Evolutionary conservation across 2,329 filamentous ascomycete genomes (phyloP), one percentile per base, ranked within the genome.

Genomic region (Sphaerulina vaccinii): DNA sequence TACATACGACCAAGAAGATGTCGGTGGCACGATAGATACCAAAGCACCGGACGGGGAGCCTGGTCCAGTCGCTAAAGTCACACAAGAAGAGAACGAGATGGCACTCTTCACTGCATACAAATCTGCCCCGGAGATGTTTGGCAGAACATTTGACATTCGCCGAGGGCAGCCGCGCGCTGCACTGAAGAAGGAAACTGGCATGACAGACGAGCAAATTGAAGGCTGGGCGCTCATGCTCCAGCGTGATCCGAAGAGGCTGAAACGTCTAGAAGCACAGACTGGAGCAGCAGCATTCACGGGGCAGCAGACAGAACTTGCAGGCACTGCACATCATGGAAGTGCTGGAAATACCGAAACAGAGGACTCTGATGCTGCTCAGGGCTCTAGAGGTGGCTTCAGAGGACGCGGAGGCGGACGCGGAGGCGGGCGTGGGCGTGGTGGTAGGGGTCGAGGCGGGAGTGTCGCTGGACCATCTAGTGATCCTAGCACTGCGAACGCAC

Each of bases 181-280:
- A 27, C 68, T 99, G 42, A 87, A 85, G 60, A 79, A 80, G 18
- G 84, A 90, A 54, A 95, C 89, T 1, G 86, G 86, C 3, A 89
- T 96, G 89, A 90, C 90, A 0, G 91, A 97, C 62, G 92, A 97
- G 70, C 85, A 87, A 2, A 86, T 99, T 27, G 93, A 97, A 70
- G 93, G 93, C 4, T 99, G 92, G 91, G 89, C 82, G 0, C 74
- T 96, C 42, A 95, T 97, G 88, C 72, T 96, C 6, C 74, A 76
- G 10, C 80, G 91, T 24, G 86, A 92, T 62, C 80, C 87, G 1
- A 80, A 82, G 62, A 80, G 85, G 54, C 75, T 86, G 67, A 80
- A 82, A 51, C 78, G 81, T 50, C 72, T 97, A 37, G 88, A 96
- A 70, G 79, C 79, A 44, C 86, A 83, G 64, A 87, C 85, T 62